A percentile compares a stretch with the other conserved stretches of the same genome.
Evolutionary conservation across 73 alveolate species (phyloP).

Genomic region (Paramecium pentaurelia): DNA sequence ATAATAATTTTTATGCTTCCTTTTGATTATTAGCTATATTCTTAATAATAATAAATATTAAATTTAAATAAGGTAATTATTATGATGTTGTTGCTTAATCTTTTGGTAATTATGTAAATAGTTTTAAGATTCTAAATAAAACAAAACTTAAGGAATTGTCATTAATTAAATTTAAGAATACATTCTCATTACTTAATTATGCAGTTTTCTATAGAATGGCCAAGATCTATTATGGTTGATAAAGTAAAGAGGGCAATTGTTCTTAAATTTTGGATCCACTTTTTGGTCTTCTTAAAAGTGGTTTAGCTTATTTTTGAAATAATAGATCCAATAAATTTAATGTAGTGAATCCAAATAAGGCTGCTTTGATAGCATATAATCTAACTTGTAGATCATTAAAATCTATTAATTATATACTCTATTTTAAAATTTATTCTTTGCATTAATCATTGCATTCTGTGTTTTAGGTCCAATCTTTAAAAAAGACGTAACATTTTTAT

Average conservation of each 20-base stretch:
- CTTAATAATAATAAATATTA: not conserved
- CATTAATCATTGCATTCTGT: not conserved
- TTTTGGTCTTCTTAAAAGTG: constrained; percentile 37
- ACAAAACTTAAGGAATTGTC: not conserved
- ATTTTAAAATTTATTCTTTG: not conserved
- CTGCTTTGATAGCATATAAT: not conserved
- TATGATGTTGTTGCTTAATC: not conserved
- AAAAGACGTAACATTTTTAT: not conserved
- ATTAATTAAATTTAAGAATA: not conserved
- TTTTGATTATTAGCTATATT: not conserved
- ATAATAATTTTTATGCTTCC: not conserved
- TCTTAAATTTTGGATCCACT: constrained; percentile 11
- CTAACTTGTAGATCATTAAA: not conserved
- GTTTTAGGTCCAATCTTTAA: not conserved
- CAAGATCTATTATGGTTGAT: not conserved
- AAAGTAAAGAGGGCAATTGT: not conserved
- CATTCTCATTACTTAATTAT: not conserved
- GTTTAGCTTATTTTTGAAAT: not conserved
- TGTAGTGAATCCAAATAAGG: constrained; percentile 1
- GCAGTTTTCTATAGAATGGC: constrained; percentile 29
- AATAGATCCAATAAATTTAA: not conserved
- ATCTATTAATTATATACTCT: not conserved
- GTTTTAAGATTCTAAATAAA: not conserved
- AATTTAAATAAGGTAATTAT: not conserved
- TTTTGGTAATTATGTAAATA: not conserved